Evolutionary conservation across 495 filamentous ascomycete genomes (phyloP).

Genomic region (Podospora didyma): DNA sequence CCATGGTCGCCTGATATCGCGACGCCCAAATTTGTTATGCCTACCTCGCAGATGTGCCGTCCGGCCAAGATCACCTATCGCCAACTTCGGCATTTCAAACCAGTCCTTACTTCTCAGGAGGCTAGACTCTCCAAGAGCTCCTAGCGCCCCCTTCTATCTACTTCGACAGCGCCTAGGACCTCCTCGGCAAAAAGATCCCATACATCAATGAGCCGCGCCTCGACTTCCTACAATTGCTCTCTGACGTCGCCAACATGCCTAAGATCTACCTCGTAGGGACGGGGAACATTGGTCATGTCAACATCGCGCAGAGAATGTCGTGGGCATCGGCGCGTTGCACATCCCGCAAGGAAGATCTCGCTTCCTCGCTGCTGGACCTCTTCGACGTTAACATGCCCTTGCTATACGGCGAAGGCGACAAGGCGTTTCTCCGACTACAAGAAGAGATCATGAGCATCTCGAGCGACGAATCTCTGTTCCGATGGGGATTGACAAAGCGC

Average conservation of each 20-base stretch:
- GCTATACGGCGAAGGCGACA: neutral
- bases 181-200: neutral
- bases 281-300: neutral
- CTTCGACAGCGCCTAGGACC: neutral
- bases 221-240: neutral
- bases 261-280: neutral
- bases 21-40: slow-evolving; percentile 8
- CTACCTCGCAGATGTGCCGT: slow-evolving; percentile 7
- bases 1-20: slow-evolving; percentile 9
- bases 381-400: neutral
- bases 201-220: neutral
- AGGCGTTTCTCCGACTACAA: neutral
- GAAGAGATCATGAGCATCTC: neutral
- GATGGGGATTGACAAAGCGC: neutral
- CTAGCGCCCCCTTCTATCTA: neutral
- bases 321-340: neutral
- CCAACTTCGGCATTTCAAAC: neutral
- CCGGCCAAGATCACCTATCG: neutral
- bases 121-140: slow-evolving; percentile 8
- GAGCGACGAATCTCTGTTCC: neutral
- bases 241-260: neutral
- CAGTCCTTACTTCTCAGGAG: slow-evolving; percentile 2
- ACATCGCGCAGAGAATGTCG: neutral
- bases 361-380: neutral
- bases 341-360: neutral